Percentiles rank a stretch among this genome's conserved stretches.
These are phyloP conservation scores for Xylaria arbuscula DNA, from an alignment of 2,329 filamentous ascomycete species.

Conservation along the genomic window DNA sequence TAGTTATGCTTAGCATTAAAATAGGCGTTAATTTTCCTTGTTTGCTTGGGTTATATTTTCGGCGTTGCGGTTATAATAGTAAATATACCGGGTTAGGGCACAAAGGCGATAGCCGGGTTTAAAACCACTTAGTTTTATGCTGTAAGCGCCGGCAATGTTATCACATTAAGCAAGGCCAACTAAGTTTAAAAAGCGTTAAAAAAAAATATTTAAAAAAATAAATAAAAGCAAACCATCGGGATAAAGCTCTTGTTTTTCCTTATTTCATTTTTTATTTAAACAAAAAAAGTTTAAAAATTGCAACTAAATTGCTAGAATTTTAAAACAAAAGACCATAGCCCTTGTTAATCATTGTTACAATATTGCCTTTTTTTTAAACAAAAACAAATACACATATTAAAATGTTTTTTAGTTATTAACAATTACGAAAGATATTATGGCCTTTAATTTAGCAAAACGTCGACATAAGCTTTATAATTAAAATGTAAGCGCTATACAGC, in stretches of 20 bases:
- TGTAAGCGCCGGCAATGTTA: neutral
- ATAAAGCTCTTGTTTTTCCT: neutral
- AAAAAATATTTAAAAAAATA: neutral
- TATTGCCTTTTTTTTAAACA: neutral
- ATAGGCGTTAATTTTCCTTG: neutral
- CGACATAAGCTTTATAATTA: neutral
- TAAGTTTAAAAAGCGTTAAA: neutral
- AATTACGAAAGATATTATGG: neutral
- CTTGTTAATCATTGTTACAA: neutral
- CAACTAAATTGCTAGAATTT: neutral
- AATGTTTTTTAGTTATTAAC: too few relatives aligned
- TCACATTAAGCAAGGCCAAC: neutral
- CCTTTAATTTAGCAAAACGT: neutral
- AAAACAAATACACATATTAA: neutral
- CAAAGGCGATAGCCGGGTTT: neutral
- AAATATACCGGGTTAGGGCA: neutral
- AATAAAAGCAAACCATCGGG: neutral
- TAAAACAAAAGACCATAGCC: neutral
- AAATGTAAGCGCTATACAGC: neutral
- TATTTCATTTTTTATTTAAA: conserved; percentile 1
- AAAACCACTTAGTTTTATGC: neutral
- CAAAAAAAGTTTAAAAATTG: too few relatives aligned
- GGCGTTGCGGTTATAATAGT: neutral
- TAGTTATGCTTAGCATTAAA: neutral
- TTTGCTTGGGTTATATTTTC: neutral